A percentile compares a stretch with the other conserved stretches of the same genome.
These are phyloP conservation scores for Sistotremastrum niveocremeum DNA, from an alignment of 768 basidiomycete species.

Conservation along the genomic window DNA sequence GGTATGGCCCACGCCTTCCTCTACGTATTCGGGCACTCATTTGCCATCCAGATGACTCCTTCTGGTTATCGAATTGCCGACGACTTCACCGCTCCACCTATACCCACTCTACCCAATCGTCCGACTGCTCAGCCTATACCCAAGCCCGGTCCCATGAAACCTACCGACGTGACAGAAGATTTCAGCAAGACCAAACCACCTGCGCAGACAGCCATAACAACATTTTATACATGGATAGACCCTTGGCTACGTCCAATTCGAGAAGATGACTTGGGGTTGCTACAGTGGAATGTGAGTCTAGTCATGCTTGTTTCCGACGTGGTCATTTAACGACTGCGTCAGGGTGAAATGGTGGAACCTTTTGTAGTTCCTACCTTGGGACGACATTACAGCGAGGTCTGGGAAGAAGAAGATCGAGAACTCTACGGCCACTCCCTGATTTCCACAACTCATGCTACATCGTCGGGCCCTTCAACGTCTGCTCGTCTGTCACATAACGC, in stretches of 20 bases:
- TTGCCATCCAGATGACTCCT: slow-evolving; percentile 3
- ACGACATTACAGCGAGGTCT: slow-evolving; percentile 77
- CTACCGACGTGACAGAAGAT: slow-evolving; percentile 76
- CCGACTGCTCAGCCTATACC: slow-evolving; percentile 53
- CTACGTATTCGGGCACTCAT: not conserved
- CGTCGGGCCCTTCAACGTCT: slow-evolving; percentile 20
- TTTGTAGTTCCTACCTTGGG: slow-evolving; percentile 79
- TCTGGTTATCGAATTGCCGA: slow-evolving; percentile 26
- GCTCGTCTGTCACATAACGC: slow-evolving; percentile 33
- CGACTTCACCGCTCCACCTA: slow-evolving; percentile 49
- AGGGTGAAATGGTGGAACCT: slow-evolving; percentile 69
- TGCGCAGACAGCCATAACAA: slow-evolving; percentile 49
- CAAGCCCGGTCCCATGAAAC: slow-evolving; percentile 68
- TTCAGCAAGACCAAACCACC: slow-evolving; percentile 78
- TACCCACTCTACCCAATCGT: slow-evolving; percentile 41
- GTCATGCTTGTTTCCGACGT: slow-evolving; percentile 2
- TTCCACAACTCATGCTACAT: slow-evolving; percentile 24
- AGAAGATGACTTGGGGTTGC: slow-evolving; percentile 92
- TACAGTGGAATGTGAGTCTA: slow-evolving; percentile 55
- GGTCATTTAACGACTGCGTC: slow-evolving; percentile 9
- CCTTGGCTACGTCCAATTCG: slow-evolving; percentile 80
- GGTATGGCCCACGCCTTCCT: not conserved
- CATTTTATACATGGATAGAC: slow-evolving; percentile 83
- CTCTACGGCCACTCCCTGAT: slow-evolving; percentile 30
- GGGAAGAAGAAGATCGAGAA: slow-evolving; percentile 82